Conservation (phyloP, 2,329 filamentous ascomycete species). For the Fusarium incarnatum region DNA sequence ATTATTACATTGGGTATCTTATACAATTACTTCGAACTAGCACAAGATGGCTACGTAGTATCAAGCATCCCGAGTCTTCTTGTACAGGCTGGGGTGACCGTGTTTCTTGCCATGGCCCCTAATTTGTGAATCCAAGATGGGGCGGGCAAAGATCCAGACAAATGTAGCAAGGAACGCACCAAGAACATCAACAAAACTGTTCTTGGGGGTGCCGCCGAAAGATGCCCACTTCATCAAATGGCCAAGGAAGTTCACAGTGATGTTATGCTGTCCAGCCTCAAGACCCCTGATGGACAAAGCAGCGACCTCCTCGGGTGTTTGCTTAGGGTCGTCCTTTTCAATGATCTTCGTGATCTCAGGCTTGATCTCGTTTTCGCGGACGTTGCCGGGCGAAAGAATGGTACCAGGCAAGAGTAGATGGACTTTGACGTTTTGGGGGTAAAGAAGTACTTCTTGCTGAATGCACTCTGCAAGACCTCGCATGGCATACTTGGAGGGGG, state of each 20-base stretch:
- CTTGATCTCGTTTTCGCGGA: constrained; percentile 81
- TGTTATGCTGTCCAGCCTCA: constrained; percentile 82
- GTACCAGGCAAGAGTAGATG: constrained; percentile 87
- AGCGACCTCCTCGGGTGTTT: constrained; percentile 84
- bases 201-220: constrained; percentile 67
- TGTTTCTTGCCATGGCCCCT: constrained; percentile 66
- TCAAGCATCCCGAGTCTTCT: constrained; percentile 44
- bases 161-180: constrained; percentile 65
- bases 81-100: constrained; percentile 67
- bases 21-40: constrained; percentile 1
- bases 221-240: constrained; percentile 74
- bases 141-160: constrained; percentile 68
- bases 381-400: constrained; percentile 81
- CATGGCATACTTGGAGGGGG: constrained; percentile 86
- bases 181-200: constrained; percentile 70
- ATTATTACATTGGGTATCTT: constrained; percentile 38
- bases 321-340: constrained; percentile 84
- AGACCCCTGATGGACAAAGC: constrained; percentile 75
- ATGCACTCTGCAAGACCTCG: constrained; percentile 85
- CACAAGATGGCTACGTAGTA: background rate
- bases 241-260: constrained; percentile 80
- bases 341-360: constrained; percentile 82
- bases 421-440: constrained; percentile 84
- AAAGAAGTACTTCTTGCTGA: constrained; percentile 85
- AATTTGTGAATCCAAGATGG: constrained; percentile 69